Evolutionary conservation across 345 rosid genomes (phyloP).

Genomic region (Capsella bursapastoris): DNA sequence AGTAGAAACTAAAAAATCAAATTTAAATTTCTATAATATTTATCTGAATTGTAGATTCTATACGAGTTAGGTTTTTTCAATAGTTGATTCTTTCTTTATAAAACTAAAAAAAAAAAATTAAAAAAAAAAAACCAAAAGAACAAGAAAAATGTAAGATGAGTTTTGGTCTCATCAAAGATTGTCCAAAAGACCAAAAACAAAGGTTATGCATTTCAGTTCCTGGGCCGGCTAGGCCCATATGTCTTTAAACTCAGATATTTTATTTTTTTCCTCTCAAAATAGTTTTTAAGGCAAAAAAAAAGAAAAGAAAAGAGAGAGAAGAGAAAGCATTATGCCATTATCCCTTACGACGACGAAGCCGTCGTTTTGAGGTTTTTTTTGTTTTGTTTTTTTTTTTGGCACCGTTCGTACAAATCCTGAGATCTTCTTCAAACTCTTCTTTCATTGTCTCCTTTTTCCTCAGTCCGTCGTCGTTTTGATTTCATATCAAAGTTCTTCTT

Average conservation of each 20-base stretch:
- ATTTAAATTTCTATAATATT: no score
- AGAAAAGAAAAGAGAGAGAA: background rate
- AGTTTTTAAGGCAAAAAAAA: background rate
- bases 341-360: conserved; percentile 56
- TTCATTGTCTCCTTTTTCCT: conserved; percentile 6
- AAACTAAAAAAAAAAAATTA: no score
- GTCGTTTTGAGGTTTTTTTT: conserved; percentile 62
- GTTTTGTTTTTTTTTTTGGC: conserved; percentile 2
- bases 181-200: background rate
- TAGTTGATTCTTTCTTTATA: no score
- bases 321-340: conserved; percentile 36
- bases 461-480: conserved; percentile 69
- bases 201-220: background rate
- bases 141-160: no score
- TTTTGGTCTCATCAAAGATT: no score
- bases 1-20: no score
- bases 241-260: background rate
- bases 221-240: conserved; percentile 25
- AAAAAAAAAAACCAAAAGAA: no score
- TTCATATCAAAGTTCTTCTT: conserved; percentile 43
- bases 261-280: background rate
- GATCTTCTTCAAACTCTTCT: conserved; percentile 33
- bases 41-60: no score
- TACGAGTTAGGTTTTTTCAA: no score
- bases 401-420: conserved; percentile 30